Evolutionary conservation across 2,329 filamentous ascomycete genomes (phyloP).

Genomic region (Neospermospora avenae): DNA sequence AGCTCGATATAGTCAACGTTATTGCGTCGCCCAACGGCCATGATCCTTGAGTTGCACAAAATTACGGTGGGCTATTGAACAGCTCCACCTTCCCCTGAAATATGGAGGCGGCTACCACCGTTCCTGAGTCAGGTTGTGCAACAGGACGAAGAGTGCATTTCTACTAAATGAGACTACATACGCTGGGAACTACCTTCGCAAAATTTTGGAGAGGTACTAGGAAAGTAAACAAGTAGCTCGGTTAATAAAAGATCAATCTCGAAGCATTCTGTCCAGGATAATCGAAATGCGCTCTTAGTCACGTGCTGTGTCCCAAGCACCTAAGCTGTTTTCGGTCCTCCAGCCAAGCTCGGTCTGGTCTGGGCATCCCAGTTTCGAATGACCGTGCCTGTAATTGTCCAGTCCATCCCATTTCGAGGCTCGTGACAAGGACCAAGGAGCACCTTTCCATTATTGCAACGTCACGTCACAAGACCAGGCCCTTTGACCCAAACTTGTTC

Average conservation of each 20-base stretch:
- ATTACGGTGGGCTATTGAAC: not conserved
- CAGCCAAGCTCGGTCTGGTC: not conserved
- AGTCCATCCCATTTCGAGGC: constrained; percentile 5
- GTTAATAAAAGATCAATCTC: not conserved
- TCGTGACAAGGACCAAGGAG: constrained; percentile 13
- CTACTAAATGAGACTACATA: too few species aligned
- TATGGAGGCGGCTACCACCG: not conserved
- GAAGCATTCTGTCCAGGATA: not conserved
- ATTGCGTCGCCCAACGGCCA: too few species aligned
- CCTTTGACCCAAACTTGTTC: not conserved
- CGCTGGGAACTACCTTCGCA: too few species aligned
- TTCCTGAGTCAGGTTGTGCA: constrained; percentile 1
- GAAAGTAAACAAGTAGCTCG: not conserved
- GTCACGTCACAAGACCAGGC: constrained; percentile 24
- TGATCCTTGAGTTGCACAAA: not conserved
- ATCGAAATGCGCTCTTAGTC: not conserved
- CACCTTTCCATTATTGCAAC: constrained; percentile 6
- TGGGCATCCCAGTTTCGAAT: not conserved
- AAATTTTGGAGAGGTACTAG: not conserved
- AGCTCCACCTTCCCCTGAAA: constrained; percentile 4
- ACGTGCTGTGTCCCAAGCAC: not conserved
- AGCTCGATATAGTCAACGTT: not conserved
- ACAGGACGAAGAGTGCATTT: not conserved
- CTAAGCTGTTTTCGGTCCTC: not conserved
- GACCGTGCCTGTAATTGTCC: not conserved